phyloP scores from a whole-genome alignment of 345 rosid genomes.

The Citrus reticulata region DNA sequence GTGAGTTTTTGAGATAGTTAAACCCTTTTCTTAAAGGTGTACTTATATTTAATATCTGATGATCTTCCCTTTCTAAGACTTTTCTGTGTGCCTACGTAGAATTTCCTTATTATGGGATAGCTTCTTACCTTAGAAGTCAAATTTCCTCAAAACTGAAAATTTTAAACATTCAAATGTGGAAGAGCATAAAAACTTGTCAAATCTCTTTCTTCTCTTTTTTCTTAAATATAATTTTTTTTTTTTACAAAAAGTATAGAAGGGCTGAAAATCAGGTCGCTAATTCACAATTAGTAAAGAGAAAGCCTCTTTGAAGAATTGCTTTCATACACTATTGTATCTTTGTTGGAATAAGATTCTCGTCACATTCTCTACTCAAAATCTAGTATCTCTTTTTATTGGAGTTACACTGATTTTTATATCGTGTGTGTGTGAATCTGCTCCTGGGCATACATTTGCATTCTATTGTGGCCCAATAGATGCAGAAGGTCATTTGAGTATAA shows the following conservation, averaged over 20 bases:
- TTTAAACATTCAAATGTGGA: neutral
- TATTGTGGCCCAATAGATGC: neutral
- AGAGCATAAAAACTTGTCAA: too few species aligned
- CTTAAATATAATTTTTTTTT: too few species aligned
- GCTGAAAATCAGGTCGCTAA: too few species aligned
- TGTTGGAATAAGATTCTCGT: neutral
- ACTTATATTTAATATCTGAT: neutral
- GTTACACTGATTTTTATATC: neutral
- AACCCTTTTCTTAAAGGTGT: neutral
- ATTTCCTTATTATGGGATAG: neutral
- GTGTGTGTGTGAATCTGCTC: neutral
- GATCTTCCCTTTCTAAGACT: neutral
- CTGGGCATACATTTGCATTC: neutral
- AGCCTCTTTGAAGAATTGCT: too few species aligned
- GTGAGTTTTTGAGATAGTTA: neutral
- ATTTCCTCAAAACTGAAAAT: neutral
- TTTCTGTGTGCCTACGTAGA: neutral
- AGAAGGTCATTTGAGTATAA: neutral
- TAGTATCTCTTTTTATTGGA: neutral
- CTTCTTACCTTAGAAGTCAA: neutral
- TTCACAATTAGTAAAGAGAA: too few species aligned
- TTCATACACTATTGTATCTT: neutral
- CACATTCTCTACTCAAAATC: neutral
- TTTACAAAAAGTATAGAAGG: too few species aligned
- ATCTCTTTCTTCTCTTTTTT: too few species aligned